phyloP scores from a whole-genome alignment of 345 rosid genomes.

The Physaria fendleri region DNA sequence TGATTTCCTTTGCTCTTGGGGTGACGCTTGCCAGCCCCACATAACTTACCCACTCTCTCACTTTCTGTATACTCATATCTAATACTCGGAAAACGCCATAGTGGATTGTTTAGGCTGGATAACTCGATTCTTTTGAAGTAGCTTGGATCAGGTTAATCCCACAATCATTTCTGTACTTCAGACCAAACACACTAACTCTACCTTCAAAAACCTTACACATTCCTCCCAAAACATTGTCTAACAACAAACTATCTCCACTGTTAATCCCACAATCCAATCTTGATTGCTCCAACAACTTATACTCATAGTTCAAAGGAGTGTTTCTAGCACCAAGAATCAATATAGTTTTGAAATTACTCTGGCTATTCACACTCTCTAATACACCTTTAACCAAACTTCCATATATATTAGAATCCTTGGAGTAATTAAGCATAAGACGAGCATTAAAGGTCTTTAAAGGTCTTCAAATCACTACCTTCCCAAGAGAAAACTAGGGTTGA shows the following conservation, averaged over 20 bases:
- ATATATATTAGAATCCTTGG: conserved; percentile 35
- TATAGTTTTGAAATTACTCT: conserved; percentile 43
- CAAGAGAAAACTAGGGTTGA: conserved; percentile 33
- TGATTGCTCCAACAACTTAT: conserved; percentile 38
- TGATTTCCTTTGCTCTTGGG: conserved; percentile 38
- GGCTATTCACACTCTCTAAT: conserved; percentile 43
- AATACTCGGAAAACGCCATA: conserved; percentile 35
- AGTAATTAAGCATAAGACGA: conserved; percentile 58
- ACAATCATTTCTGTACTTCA: conserved; percentile 48
- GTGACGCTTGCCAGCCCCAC: conserved; percentile 29
- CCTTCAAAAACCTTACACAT: conserved; percentile 35
- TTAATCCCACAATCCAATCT: conserved; percentile 25
- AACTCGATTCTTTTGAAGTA: conserved; percentile 46
- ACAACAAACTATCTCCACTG: conserved; percentile 34
- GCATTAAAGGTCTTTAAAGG: conserved; percentile 29
- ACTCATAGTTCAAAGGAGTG: conserved; percentile 42
- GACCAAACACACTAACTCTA: conserved; percentile 30
- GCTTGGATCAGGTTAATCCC: conserved; percentile 30
- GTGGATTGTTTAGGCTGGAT: conserved; percentile 28
- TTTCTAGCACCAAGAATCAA: conserved; percentile 50
- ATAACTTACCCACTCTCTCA: conserved; percentile 34
- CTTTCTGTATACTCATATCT: conserved; percentile 54
- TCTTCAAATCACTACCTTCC: conserved; percentile 29
- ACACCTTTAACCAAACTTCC: conserved; percentile 58
- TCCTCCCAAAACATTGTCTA: conserved; percentile 26